These are phyloP conservation scores for Pyrenochaeta sp. DNA, from an alignment of 2,329 filamentous ascomycete species.

Conservation along the genomic window DNA sequence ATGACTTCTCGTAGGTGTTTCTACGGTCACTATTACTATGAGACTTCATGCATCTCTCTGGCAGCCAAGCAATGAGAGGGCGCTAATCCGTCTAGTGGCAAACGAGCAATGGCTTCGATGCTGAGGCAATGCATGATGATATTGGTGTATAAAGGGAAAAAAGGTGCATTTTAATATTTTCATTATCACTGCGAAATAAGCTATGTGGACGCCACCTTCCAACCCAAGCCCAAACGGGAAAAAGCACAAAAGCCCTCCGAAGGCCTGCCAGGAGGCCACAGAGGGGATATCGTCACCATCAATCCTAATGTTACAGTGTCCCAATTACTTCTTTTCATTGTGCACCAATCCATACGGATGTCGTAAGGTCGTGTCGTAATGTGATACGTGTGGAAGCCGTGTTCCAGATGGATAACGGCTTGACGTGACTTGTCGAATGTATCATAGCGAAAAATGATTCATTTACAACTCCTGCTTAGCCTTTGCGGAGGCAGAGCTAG, in stretches of 20 bases:
- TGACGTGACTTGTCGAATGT: slow-evolving; percentile 21
- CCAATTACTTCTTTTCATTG: slow-evolving; percentile 19
- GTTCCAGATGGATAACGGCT: slow-evolving; percentile 1
- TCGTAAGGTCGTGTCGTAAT: slow-evolving; percentile 33
- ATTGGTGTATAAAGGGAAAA: background rate
- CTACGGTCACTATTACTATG: too few relatives aligned
- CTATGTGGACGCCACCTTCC: slow-evolving; percentile 27
- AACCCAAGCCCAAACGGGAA: slow-evolving; percentile 13
- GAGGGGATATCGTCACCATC: slow-evolving; percentile 32
- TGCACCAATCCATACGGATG: slow-evolving; percentile 24
- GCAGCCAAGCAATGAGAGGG: too few relatives aligned
- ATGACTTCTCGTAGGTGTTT: too few relatives aligned
- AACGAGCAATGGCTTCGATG: too few relatives aligned
- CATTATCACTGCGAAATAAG: slow-evolving; percentile 29
- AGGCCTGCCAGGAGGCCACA: slow-evolving; percentile 24
- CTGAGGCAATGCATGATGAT: too few relatives aligned
- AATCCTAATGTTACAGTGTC: slow-evolving; percentile 36
- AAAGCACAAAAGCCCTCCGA: slow-evolving; percentile 22
- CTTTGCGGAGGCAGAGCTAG: slow-evolving; percentile 42
- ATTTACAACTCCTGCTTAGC: slow-evolving; percentile 58
- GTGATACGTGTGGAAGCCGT: slow-evolving; percentile 17
- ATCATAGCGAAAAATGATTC: background rate
- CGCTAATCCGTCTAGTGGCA: too few relatives aligned
- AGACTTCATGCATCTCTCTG: too few relatives aligned
- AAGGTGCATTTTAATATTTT: slow-evolving; percentile 9